These are phyloP conservation scores for Ganoderma sinense DNA, from an alignment of 1,284 basidiomycete species.

Conservation along the genomic window DNA sequence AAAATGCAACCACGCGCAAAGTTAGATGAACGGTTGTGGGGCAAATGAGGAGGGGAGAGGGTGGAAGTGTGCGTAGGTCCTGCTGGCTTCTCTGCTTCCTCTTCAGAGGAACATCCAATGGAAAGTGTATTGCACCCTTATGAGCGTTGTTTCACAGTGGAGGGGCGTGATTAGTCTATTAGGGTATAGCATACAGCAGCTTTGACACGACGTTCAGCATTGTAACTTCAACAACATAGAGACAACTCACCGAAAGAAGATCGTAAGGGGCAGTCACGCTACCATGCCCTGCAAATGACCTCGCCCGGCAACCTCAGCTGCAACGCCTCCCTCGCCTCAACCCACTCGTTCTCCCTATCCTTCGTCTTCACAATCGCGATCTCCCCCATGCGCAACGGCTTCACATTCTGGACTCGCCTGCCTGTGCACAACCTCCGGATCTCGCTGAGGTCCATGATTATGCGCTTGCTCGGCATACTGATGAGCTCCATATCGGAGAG, in stretches of 20 bases:
- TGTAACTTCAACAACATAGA: neutral
- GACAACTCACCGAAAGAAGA: neutral
- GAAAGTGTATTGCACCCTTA: too few species aligned
- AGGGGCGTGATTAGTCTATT: neutral
- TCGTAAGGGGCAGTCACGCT: slow-evolving; percentile 3
- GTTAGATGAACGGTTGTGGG: neutral
- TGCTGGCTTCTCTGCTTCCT: neutral
- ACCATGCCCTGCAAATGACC: slow-evolving; percentile 72
- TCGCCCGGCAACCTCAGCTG: slow-evolving; percentile 72
- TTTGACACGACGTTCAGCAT: neutral
- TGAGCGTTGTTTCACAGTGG: neutral
- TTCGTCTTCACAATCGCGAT: slow-evolving; percentile 83
- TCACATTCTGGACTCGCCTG: slow-evolving; percentile 71
- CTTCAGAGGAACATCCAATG: neutral
- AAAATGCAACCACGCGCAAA: neutral
- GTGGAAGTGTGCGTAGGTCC: neutral
- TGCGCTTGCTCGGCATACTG: slow-evolving; percentile 76
- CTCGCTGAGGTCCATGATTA: slow-evolving; percentile 78
- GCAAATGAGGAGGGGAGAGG: neutral
- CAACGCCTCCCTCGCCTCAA: slow-evolving; percentile 78
- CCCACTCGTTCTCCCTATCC: slow-evolving; percentile 72
- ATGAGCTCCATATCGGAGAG: slow-evolving; percentile 78
- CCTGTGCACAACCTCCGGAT: slow-evolving; percentile 80
- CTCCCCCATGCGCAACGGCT: slow-evolving; percentile 85
- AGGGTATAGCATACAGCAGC: slow-evolving; percentile 1